Conservation (phyloP, 306 rosid species). For the Dalbergia cochinchinensis region DNA sequence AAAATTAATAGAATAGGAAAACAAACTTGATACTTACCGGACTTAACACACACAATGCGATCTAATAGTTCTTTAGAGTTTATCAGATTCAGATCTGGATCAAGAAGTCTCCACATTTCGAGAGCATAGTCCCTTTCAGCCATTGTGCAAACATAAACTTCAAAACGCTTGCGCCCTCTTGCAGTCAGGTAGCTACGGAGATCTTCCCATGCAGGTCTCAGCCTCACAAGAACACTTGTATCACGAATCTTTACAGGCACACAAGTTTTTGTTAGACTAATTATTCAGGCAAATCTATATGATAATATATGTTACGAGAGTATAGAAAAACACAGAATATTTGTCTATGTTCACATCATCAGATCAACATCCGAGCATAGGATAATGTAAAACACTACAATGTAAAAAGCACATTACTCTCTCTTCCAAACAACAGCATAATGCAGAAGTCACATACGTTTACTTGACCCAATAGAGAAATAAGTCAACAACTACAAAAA, state of each 20-base stretch:
- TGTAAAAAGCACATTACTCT: conserved; percentile 13
- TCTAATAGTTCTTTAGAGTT: conserved; percentile 80
- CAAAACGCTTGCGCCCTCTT: conserved; percentile 99
- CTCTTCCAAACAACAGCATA: conserved; percentile 18
- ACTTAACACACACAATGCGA: conserved; percentile 96
- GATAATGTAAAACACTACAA: neutral
- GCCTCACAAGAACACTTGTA: conserved; percentile 98
- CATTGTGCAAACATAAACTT: conserved; percentile 99
- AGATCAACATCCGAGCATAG: conserved; percentile 23
- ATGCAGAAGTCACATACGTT: conserved; percentile 17
- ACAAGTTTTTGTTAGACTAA: conserved; percentile 42
- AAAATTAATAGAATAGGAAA: conserved; percentile 37
- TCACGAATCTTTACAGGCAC: conserved; percentile 80
- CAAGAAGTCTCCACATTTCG: conserved; percentile 99
- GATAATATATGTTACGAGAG: conserved; percentile 11
- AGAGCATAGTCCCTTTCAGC: conserved; percentile 99
- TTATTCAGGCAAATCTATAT: conserved; percentile 20
- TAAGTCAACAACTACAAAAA: conserved; percentile 35
- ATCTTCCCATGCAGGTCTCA: conserved; percentile 99
- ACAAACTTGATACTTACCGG: conserved; percentile 67
- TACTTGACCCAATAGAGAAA: conserved; percentile 21
- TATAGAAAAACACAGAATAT: conserved; percentile 26
- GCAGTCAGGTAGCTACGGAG: conserved; percentile 97
- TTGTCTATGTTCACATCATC: neutral
- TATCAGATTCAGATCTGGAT: conserved; percentile 96